Percentiles rank a stretch among this genome's conserved stretches.
These are phyloP conservation scores for Amaranthus tricolor DNA, from an alignment of 179 eudicot genomes.

Conservation along the genomic window DNA sequence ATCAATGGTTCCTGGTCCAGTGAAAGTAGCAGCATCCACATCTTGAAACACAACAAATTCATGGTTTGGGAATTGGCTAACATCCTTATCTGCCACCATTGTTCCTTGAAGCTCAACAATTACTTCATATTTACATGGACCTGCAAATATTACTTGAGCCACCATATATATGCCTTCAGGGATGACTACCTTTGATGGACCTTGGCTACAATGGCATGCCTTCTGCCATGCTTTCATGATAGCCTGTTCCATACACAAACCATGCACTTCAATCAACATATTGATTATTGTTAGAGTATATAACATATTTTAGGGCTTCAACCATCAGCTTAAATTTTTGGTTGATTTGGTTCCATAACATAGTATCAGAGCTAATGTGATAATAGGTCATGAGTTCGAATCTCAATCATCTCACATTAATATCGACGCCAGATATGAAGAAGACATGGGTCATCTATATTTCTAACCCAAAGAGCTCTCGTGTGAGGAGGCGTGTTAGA, in stretches of 20 bases:
- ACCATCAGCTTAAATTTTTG: no score
- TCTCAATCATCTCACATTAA: no score
- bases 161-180: conserved; percentile 20
- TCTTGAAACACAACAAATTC: conserved; percentile 12
- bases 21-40: conserved; percentile 15
- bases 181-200: conserved; percentile 18
- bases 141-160: conserved; percentile 16
- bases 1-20: conserved; percentile 15
- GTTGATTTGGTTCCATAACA: no score
- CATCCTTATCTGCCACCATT: conserved; percentile 17
- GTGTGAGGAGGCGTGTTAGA: no score
- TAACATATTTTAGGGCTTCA: no score
- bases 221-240: conserved; percentile 19
- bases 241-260: neutral
- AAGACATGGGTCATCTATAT: no score
- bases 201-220: conserved; percentile 16
- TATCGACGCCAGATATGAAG: no score
- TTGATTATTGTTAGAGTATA: neutral
- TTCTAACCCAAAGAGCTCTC: no score
- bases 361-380: no score
- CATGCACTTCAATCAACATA: neutral
- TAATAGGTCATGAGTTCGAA: no score
- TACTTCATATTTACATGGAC: conserved; percentile 16
- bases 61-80: conserved; percentile 12
- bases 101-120: conserved; percentile 24